Evolutionary conservation across 2,329 filamentous ascomycete genomes (phyloP), one percentile per base, ranked within the genome.

Genomic region (Orbilia blumenaviensis): DNA sequence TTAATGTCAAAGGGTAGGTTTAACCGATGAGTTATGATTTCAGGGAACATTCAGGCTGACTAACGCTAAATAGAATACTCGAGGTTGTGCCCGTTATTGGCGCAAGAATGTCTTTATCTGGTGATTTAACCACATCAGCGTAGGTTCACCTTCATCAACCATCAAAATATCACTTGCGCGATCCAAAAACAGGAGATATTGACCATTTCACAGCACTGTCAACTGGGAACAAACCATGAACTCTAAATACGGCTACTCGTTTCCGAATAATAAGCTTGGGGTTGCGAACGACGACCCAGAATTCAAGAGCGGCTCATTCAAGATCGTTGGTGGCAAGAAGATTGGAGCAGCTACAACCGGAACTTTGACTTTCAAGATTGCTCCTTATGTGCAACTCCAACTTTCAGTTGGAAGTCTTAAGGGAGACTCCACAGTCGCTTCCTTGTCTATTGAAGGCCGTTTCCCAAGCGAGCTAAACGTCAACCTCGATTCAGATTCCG

Each of bases 1-100:
- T 68, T 52, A 68, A 68, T 41, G 66, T 68, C 66, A 68, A 68
- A 68, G 66, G 66, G 66, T 68, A 61, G 66, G 66, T 52, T 7
- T 42, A 29, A 12, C 21, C 36, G 16, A 32, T 14, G 32, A 16
- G 16, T 42, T 29, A 50, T 50, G 23, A 10, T 61, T 6, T 41
- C 29, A 50, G 25, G 32, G 27, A 29, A 32, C 16, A 12, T n/a
- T 60, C 42, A 16, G 42, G 32, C 12, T 61, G 18, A n/a, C 66
- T 68, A 61, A 68, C 42, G 10, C 16, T 68, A 16, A 36, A 61
- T 61, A 68, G 66, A 52, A 61, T 68, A 21, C 41, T 68, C 14
- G 42, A 48, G 32, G 66, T 68, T 61, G 66, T 68, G 21, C 66
- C 66, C 9, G 66, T 68, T 50, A 68, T 68, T 41, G 66, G 66